Evolutionary conservation across 2,329 filamentous ascomycete genomes (phyloP).

Genomic region (Cordyceps pruinosa): DNA sequence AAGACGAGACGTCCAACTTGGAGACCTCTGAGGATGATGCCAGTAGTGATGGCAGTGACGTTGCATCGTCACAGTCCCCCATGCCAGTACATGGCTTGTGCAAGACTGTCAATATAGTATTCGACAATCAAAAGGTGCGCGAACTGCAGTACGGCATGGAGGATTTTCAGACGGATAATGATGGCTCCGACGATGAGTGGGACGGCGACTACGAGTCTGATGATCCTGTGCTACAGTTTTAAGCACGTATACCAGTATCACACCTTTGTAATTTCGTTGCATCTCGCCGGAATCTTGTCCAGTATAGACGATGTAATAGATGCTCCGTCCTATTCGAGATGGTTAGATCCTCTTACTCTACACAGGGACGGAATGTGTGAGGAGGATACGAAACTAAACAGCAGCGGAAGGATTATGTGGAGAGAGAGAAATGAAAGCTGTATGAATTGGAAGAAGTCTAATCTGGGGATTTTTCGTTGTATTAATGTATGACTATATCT

Average conservation of each 20-base stretch:
- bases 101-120: conserved; percentile 60
- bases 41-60: conserved; percentile 11
- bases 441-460: background rate
- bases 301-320: too few species aligned
- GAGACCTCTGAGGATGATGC: conserved; percentile 16
- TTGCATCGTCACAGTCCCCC: background rate
- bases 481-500: background rate
- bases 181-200: conserved; percentile 52
- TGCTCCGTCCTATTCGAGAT: too few species aligned
- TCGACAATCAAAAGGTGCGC: conserved; percentile 68
- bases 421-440: background rate
- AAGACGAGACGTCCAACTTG: conserved; percentile 29
- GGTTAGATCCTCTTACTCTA: too few species aligned
- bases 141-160: conserved; percentile 63
- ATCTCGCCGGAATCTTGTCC: too few species aligned
- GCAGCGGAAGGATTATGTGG: too few species aligned
- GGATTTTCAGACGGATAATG: conserved; percentile 59
- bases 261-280: too few species aligned
- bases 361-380: background rate
- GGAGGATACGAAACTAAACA: background rate
- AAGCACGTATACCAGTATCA: too few species aligned
- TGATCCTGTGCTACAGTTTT: conserved; percentile 22
- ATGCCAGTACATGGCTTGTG: conserved; percentile 58
- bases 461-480: background rate
- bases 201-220: conserved; percentile 50